Percentiles rank a stretch among this genome's conserved stretches.
These are phyloP conservation scores for Starmera stellimalicola DNA, from an alignment of 1,139 yeast genomes.

Conservation along the genomic window DNA sequence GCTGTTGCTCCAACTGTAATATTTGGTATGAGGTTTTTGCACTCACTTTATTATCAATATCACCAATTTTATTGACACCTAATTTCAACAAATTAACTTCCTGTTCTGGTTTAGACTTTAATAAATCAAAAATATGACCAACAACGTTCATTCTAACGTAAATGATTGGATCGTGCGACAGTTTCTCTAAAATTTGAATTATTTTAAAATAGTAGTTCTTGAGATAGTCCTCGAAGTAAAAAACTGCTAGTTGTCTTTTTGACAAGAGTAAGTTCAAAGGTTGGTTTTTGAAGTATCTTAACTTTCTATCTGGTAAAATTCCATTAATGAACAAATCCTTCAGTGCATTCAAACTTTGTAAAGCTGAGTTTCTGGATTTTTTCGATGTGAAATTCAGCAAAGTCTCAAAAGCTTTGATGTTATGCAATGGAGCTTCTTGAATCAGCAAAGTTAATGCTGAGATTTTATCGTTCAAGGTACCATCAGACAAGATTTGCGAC, in stretches of 20 bases:
- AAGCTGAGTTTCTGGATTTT: constrained; percentile 88
- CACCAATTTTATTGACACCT: constrained; percentile 93
- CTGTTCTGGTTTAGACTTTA: constrained; percentile 89
- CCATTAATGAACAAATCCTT: constrained; percentile 81
- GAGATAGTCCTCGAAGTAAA: constrained; percentile 83
- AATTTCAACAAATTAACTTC: constrained; percentile 83
- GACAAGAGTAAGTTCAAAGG: constrained; percentile 42
- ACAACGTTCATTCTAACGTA: constrained; percentile 78
- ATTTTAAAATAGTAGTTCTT: constrained; percentile 70
- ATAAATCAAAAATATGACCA: constrained; percentile 67
- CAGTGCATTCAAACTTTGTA: constrained; percentile 82
- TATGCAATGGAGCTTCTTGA: constrained; percentile 93
- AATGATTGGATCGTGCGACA: constrained; percentile 86
- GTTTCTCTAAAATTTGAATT: constrained; percentile 47
- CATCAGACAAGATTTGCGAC: constrained; percentile 79
- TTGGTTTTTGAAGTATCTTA: constrained; percentile 75
- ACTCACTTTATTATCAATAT: constrained; percentile 80
- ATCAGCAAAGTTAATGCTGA: constrained; percentile 87
- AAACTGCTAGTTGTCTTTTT: constrained; percentile 52
- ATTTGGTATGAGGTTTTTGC: constrained; percentile 81
- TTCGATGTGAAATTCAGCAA: constrained; percentile 73
- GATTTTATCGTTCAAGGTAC: constrained; percentile 93
- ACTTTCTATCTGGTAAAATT: constrained; percentile 77
- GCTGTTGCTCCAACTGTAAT: constrained; percentile 76
- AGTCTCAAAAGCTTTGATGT: constrained; percentile 74